phyloP scores from a whole-genome alignment of 1,284 basidiomycete species.

The Xanthoconium separans region DNA sequence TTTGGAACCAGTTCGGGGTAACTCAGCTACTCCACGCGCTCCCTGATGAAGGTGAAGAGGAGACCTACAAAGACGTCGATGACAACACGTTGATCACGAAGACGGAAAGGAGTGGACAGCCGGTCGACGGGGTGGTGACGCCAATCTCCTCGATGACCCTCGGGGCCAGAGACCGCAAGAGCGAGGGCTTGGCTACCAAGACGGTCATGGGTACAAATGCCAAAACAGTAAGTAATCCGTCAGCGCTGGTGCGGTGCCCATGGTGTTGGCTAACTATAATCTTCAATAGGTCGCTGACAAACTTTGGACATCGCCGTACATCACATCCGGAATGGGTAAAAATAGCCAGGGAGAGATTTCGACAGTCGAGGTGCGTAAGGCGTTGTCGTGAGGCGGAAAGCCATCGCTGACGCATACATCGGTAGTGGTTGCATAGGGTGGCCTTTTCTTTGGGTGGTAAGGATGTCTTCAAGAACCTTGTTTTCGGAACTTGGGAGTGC shows the following conservation, averaged over 20 bases:
- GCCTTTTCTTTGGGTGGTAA: background rate
- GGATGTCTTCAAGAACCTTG: background rate
- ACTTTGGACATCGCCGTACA: background rate
- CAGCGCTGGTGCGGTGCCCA: background rate
- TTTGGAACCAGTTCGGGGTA: background rate
- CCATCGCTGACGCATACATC: background rate
- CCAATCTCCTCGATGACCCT: too few species aligned
- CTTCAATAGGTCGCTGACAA: background rate
- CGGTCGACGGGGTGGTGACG: too few species aligned
- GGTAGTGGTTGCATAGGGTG: background rate
- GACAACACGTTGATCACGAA: background rate
- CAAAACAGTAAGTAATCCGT: background rate
- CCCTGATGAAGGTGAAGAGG: background rate
- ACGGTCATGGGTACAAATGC: background rate
- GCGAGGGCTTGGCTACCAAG: too few species aligned
- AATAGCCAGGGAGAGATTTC: too few species aligned
- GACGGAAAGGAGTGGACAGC: background rate
- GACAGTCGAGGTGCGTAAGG: background rate
- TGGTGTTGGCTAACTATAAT: background rate
- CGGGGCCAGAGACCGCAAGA: too few species aligned
- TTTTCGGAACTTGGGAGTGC: too few species aligned
- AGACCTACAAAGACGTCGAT: background rate
- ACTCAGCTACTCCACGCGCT: background rate
- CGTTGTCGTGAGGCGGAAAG: background rate
- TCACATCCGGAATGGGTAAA: background rate